Evolutionary conservation across 345 rosid genomes (phyloP).

Genomic region (Xanthoceras sorbifolium): DNA sequence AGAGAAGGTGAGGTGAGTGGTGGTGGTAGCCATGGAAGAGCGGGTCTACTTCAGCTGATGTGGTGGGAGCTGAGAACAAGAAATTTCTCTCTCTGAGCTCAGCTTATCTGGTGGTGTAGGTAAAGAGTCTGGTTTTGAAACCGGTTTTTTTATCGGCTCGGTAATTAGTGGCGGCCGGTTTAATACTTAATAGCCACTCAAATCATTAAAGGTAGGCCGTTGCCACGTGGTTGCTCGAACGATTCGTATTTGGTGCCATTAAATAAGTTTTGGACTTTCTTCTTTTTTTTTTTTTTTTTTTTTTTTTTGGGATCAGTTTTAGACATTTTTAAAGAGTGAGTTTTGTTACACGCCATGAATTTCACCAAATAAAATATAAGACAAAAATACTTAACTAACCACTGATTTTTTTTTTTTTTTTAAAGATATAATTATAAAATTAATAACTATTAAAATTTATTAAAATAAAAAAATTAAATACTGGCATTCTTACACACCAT

Average conservation of each 20-base stretch:
- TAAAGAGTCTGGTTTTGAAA: not conserved
- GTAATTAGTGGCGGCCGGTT: not conserved
- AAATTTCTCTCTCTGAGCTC: not conserved
- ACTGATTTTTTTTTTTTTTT: too few species aligned
- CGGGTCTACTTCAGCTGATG: not conserved
- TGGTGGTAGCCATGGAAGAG: conserved; percentile 36
- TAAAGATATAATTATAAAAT: too few species aligned
- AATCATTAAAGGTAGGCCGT: not conserved
- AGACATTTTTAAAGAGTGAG: too few species aligned
- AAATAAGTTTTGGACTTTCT: not conserved
- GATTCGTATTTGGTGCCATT: not conserved
- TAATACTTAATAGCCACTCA: not conserved
- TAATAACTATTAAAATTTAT: too few species aligned
- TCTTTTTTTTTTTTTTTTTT: not conserved
- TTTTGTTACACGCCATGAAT: too few species aligned
- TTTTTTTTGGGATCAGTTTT: too few species aligned
- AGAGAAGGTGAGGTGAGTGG: conserved; percentile 33
- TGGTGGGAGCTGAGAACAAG: conserved; percentile 6
- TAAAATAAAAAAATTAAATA: too few species aligned
- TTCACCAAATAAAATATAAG: too few species aligned
- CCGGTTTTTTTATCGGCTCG: conserved; percentile 13
- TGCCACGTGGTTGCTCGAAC: not conserved
- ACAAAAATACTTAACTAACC: too few species aligned
- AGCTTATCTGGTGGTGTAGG: conserved; percentile 31
- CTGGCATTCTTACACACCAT: too few species aligned